Percentiles rank a stretch among this genome's conserved stretches.
Conservation (phyloP, 495 filamentous ascomycete species). For the Aspergillus mulundensis region DNA sequence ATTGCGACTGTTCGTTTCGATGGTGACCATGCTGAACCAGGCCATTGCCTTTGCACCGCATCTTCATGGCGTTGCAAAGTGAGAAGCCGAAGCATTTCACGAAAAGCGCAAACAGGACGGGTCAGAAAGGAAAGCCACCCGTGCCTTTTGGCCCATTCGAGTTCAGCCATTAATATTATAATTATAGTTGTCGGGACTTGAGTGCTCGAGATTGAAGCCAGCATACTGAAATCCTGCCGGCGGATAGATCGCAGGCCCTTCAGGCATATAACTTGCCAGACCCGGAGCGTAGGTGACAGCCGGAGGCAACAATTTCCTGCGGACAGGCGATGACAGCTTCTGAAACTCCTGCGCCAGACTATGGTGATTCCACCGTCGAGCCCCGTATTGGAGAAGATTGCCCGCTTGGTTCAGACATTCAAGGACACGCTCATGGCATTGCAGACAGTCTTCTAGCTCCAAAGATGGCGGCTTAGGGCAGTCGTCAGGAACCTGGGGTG, state of each 20-base stretch:
- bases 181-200: background rate
- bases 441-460: slow-evolving; percentile 33
- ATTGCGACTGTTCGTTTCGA: no score
- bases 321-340: slow-evolving; percentile 14
- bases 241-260: slow-evolving; percentile 7
- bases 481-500: slow-evolving; percentile 32
- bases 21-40: no score
- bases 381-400: slow-evolving; percentile 31
- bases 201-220: slow-evolving; percentile 7
- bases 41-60: background rate
- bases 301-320: slow-evolving; percentile 12
- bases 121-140: background rate
- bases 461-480: slow-evolving; percentile 35
- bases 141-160: background rate
- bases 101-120: background rate
- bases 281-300: slow-evolving; percentile 14
- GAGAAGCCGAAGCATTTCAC: background rate
- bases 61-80: background rate
- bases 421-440: slow-evolving; percentile 32
- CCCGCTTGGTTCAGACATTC: slow-evolving; percentile 32
- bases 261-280: slow-evolving; percentile 12
- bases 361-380: slow-evolving; percentile 33
- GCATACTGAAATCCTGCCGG: slow-evolving; percentile 13
- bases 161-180: background rate
- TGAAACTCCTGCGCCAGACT: slow-evolving; percentile 31